Conservation (phyloP, 1,139 yeast genomes). For the Zygosaccharomyces sapae region DNA sequence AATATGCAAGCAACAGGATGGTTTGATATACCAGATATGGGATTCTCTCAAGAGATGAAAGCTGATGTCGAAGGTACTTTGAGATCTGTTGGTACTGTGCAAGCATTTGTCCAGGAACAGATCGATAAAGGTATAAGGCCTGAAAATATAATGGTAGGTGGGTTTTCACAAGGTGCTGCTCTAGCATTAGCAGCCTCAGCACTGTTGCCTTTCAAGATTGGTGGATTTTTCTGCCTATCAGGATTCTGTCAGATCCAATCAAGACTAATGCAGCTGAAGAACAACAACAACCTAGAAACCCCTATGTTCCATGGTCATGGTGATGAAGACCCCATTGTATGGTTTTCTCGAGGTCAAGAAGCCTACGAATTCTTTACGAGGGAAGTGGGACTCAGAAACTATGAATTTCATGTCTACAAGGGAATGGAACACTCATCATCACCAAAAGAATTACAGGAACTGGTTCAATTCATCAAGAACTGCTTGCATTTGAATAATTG, state of each 20-base stretch:
- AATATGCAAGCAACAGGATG: conserved; percentile 76
- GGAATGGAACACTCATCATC: conserved; percentile 66
- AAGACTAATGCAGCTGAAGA: conserved; percentile 37
- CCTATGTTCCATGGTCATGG: conserved; percentile 93
- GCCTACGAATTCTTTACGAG: conserved; percentile 46
- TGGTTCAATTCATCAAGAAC: conserved; percentile 47
- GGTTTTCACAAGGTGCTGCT: conserved; percentile 94
- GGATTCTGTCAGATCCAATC: conserved; percentile 66
- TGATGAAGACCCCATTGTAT: conserved; percentile 63
- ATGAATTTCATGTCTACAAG: conserved; percentile 54
- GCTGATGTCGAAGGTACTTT: conserved; percentile 66
- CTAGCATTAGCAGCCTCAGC: conserved; percentile 57
- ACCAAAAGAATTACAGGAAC: conserved; percentile 62
- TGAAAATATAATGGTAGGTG: conserved; percentile 80
- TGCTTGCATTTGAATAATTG: conserved; percentile 13
- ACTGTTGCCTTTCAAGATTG: conserved; percentile 56
- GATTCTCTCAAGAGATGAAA: conserved; percentile 45
- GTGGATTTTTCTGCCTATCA: conserved; percentile 72
- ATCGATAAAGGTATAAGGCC: conserved; percentile 60
- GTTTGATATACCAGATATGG: conserved; percentile 66
- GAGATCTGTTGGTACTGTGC: conserved; percentile 51
- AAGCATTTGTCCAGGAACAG: conserved; percentile 58
- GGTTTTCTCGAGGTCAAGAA: conserved; percentile 45
- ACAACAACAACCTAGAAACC: conserved; percentile 50
- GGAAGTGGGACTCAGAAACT: conserved; percentile 39